Evolutionary conservation across 129 eudicot species (phyloP), one percentile per base, ranked within the genome.

Genomic region (Pittosporum tobira): DNA sequence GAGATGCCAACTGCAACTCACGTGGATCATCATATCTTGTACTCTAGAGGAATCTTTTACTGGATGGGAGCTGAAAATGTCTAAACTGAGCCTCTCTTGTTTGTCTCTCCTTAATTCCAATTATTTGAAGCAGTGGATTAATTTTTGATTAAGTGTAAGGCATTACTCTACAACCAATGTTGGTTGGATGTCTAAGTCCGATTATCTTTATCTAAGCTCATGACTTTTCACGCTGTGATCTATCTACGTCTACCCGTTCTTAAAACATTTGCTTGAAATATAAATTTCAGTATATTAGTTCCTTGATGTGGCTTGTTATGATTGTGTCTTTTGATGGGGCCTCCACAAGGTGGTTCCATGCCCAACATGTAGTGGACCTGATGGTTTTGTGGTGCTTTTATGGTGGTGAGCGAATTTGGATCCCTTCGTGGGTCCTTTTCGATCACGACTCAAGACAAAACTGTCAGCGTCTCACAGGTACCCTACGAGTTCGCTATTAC

Each of bases 351-450:
- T 62, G 67, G 56, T 26, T 21, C 53, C 48, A 21, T 16, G 47
- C 22, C 67, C 57, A 48, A 48, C 44, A 19, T 47, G 57, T 29
- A 40, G 36, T 62, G 67, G 67, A 62, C 57, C 67, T 40, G 51
- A 22, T 49, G 27, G 15, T 20, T 19, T 19, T 40, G 46, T 40
- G 46, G n/a, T 30, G 20, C 45, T 31, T 31, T 22, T 29, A 29
- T 55, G 61, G 31, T 56, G 61, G 43, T 56, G 19, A 56, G 61
- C 44, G 44, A 56, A 30, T 56, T 31, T 56, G 45, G 59, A 40
- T 29, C 25, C n/a, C n/a, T n/a, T n/a, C n/a, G n/a, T n/a, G n/a
- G n/a, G n/a, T n/a, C n/a, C n/a, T n/a, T n/a, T n/a, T n/a, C n/a
- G n/a, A n/a, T n/a, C n/a, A n/a, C n/a, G n/a, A n/a, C n/a, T n/a